A percentile compares a stretch with the other conserved stretches of the same genome.
Conservation (phyloP, 2,329 filamentous ascomycete genomes). For the Hypoxylon sp. region DNA sequence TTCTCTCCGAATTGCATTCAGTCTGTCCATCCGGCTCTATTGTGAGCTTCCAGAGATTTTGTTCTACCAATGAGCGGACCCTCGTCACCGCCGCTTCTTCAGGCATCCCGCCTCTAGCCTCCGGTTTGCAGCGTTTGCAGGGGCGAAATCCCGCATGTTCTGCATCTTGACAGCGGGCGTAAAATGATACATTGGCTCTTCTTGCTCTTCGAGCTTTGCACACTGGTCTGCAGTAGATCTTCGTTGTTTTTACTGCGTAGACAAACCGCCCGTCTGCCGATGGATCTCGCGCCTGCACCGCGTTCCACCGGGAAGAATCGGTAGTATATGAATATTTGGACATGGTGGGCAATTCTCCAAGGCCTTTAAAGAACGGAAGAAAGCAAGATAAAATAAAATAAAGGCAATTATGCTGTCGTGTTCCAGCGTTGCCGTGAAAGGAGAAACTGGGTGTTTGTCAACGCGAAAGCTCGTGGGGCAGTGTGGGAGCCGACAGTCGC, state of each 20-base stretch:
- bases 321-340: constrained; percentile 15
- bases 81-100: constrained; percentile 26
- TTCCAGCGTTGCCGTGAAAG: too few species aligned
- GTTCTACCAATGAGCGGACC: constrained; percentile 24
- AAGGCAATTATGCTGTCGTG: not conserved
- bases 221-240: constrained; percentile 30
- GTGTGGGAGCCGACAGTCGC: not conserved
- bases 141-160: constrained; percentile 26
- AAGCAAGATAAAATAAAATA: not conserved
- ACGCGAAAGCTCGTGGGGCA: not conserved
- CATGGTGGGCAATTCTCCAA: not conserved
- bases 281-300: constrained; percentile 27
- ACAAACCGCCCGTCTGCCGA: constrained; percentile 26
- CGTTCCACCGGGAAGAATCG: constrained; percentile 30
- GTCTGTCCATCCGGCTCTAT: constrained; percentile 11
- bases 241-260: constrained; percentile 30
- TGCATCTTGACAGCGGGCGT: constrained; percentile 20
- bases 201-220: constrained; percentile 31
- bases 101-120: constrained; percentile 24
- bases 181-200: constrained; percentile 27
- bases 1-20: constrained; percentile 10
- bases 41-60: constrained; percentile 14
- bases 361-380: not conserved
- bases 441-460: not conserved
- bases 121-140: constrained; percentile 31